Percentiles rank a stretch among this genome's conserved stretches.
phyloP scores from a whole-genome alignment of 352 stramenopile species.

The Globisporangium paroecandrum region DNA sequence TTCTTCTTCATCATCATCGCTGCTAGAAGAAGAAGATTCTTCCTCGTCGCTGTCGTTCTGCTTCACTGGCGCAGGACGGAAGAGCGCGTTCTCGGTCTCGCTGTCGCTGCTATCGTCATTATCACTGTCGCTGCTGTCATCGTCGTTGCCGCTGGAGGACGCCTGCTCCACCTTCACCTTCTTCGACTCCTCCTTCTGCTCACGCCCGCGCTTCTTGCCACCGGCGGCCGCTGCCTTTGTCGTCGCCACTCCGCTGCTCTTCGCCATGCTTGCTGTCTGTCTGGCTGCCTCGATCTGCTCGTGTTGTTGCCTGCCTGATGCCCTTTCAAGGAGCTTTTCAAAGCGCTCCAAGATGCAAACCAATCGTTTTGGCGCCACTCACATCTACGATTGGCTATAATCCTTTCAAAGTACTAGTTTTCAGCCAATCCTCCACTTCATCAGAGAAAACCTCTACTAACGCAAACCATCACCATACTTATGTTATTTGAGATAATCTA shows the following conservation, averaged over 20 bases:
- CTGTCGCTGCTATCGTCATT: slow-evolving; percentile 29
- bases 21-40: slow-evolving; percentile 18
- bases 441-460: background rate
- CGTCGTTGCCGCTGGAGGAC: slow-evolving; percentile 5
- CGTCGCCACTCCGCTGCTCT: slow-evolving; percentile 1
- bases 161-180: background rate
- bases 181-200: slow-evolving; percentile 13
- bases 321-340: slow-evolving; percentile 12
- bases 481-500: background rate
- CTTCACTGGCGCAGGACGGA: slow-evolving; percentile 44
- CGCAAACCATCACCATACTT: background rate
- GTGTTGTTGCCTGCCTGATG: slow-evolving; percentile 1
- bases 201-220: slow-evolving; percentile 35
- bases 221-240: slow-evolving; percentile 3
- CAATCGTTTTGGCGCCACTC: slow-evolving; percentile 7
- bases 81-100: slow-evolving; percentile 74
- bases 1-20: slow-evolving; percentile 47
- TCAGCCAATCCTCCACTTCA: background rate
- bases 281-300: background rate
- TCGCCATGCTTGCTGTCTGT: slow-evolving; percentile 4
- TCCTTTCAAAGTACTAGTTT: background rate
- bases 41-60: slow-evolving; percentile 27
- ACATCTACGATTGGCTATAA: slow-evolving; percentile 5
- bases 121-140: slow-evolving; percentile 21
- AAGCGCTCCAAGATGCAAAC: slow-evolving; percentile 9